A percentile compares a stretch with the other conserved stretches of the same genome.
Evolutionary conservation across 768 basidiomycete genomes (phyloP).

Genomic region (Suillus weaverae): DNA sequence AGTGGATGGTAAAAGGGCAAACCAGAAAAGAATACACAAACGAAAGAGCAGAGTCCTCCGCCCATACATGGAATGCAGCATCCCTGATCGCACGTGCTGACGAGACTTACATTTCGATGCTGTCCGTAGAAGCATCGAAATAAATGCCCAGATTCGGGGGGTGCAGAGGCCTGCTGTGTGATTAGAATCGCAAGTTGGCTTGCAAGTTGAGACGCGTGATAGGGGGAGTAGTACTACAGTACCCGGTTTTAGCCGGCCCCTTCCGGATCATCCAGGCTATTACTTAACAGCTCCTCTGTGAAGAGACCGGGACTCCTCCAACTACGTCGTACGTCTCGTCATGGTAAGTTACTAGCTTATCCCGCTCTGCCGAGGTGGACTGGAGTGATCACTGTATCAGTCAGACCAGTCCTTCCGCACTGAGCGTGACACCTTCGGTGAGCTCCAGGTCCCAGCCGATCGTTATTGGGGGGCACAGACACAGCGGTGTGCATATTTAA

Average conservation of each 20-base stretch:
- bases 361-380: no score
- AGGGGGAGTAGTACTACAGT: not conserved
- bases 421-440: conserved; percentile 95
- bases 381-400: conserved; percentile 20
- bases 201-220: not conserved
- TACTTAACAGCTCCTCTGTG: no score
- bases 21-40: not conserved
- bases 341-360: conserved; percentile 33
- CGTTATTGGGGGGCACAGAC: conserved; percentile 99
- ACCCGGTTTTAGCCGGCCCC: not conserved
- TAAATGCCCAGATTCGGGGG: not conserved
- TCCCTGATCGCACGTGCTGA: not conserved
- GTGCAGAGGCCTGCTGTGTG: not conserved
- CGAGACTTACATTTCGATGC: not conserved
- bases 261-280: not conserved
- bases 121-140: not conserved
- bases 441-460: conserved; percentile 83
- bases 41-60: not conserved
- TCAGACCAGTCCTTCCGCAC: conserved; percentile 60
- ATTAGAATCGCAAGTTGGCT: not conserved
- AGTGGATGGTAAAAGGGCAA: not conserved
- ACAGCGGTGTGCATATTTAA: conserved; percentile 60
- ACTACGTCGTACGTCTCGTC: conserved; percentile 1
- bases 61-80: not conserved
- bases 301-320: not conserved